These are phyloP conservation scores for Pleurotus ostreatus DNA, from an alignment of 768 basidiomycete genomes.

Conservation along the genomic window DNA sequence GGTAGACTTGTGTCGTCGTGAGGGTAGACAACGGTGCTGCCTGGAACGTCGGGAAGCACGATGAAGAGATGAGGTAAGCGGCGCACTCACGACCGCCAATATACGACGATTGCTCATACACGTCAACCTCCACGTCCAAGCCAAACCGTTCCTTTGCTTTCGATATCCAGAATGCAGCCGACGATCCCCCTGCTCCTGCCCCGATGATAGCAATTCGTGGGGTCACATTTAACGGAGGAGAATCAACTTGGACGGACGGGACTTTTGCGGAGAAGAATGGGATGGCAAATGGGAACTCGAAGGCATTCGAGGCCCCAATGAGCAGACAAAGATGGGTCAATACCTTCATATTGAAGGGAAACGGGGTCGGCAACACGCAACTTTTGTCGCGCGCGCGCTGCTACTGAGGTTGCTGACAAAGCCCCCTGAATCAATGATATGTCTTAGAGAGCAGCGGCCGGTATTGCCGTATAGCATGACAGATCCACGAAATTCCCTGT, in stretches of 20 bases:
- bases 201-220: constrained; percentile 83
- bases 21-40: constrained; percentile 75
- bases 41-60: constrained; percentile 31
- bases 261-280: constrained; percentile 42
- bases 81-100: constrained; percentile 78
- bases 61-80: neutral
- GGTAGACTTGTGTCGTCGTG: constrained; percentile 55
- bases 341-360: neutral
- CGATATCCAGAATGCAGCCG: constrained; percentile 81
- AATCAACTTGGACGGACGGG: constrained; percentile 13
- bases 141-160: constrained; percentile 71
- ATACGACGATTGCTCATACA: constrained; percentile 75
- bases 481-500: neutral
- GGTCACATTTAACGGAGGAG: constrained; percentile 16
- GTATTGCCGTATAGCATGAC: too few species aligned
- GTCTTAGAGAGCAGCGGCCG: too few species aligned
- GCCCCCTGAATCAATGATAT: too few species aligned
- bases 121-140: constrained; percentile 71
- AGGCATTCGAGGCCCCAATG: constrained; percentile 29
- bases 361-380: neutral
- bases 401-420: too few species aligned
- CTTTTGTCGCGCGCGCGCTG: neutral
- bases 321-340: constrained; percentile 21
- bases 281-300: constrained; percentile 52
- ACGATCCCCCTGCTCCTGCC: constrained; percentile 83